Base-by-base conservation (phyloP, 495 filamentous ascomycete species). In the Penicillium subrubescens region DNA sequence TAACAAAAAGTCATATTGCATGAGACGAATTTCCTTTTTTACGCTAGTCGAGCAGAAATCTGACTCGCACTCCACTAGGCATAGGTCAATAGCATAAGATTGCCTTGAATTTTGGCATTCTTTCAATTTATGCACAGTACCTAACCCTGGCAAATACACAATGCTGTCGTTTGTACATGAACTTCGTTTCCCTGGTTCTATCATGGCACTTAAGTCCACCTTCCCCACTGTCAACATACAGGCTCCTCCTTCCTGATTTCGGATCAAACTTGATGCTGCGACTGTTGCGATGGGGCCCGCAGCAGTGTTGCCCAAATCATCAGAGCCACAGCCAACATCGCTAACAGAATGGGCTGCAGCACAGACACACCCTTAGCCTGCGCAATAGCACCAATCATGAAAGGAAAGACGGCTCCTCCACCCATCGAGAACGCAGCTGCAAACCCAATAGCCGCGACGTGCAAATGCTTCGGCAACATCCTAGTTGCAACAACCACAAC, bases 361-460 rank as follows among this genome's bases (percentile, higher is more conserved):
- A 90, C 87, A 60, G 84, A 73, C 14, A 92, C 90, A 2, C 90
- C 90, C 69, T 85, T 86, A 5, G 79, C 82, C 73, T 92, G 86
- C 12, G 90, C 90, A 75, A 92, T 88, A 2, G 88, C 87, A 2
- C 89, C 90, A 11, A 92, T 86, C 8, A 85, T 86, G 67, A 92
- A 93, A 0, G 90, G 90, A 56, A 93, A 84, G 1, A 92, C 68
- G 0, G 89, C 88, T 2, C 86, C 90, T 0, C 90, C 90, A 5
- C 84, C 84, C 7, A 89, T 88, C 0, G 90, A 91, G 71, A 92
- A 87, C 0, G 91, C 91, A 37, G 89, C 88, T 7, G 89, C 90
- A 67, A 94, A 94, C 0, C 92, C 91, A 61, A 95, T 89, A 8
- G 88, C 87, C 54, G 84, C 84, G 43, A 94, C 89, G 71, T 94